These are phyloP conservation scores for Alloteropsis angusta DNA, from an alignment of 202 grass and related monocot genomes.

Conservation along the genomic window DNA sequence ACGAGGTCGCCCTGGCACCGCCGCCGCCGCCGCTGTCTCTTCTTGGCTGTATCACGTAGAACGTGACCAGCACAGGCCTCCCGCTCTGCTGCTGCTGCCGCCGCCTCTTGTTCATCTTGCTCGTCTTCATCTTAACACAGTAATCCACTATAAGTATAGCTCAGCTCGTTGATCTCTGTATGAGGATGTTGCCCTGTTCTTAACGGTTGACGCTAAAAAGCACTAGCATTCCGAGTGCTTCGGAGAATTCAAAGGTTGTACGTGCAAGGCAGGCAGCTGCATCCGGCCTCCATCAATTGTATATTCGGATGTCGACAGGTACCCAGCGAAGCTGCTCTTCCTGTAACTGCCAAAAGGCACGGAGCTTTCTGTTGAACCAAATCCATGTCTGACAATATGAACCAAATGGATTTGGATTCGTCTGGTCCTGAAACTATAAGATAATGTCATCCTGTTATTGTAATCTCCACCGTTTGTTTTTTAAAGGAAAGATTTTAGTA, in stretches of 20 bases:
- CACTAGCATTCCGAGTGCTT: background rate
- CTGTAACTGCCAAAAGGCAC: conserved; percentile 29
- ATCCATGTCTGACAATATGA: background rate
- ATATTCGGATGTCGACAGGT: background rate
- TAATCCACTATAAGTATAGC: background rate
- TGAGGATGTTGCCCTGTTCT: background rate
- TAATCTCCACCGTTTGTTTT: background rate
- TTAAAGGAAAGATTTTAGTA: too few relatives aligned
- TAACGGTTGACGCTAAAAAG: background rate
- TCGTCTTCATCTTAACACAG: background rate
- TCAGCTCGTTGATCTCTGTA: background rate
- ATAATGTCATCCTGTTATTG: background rate
- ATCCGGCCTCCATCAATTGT: background rate
- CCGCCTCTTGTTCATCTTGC: background rate
- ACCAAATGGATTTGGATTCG: background rate
- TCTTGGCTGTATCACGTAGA: conserved; percentile 4
- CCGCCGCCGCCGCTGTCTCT: background rate
- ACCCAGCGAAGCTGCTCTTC: background rate
- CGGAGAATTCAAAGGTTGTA: conserved; percentile 26
- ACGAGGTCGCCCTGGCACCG: too few relatives aligned
- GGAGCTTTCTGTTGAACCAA: conserved; percentile 2
- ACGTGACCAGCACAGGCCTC: conserved; percentile 20
- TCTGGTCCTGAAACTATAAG: background rate
- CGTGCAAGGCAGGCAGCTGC: conserved; percentile 8
- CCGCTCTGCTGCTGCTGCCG: background rate